A percentile compares a stretch with the other conserved stretches of the same genome.
phyloP scores from a whole-genome alignment of 192 early-diverging fungal genomes.

The Endogone sp. region DNA sequence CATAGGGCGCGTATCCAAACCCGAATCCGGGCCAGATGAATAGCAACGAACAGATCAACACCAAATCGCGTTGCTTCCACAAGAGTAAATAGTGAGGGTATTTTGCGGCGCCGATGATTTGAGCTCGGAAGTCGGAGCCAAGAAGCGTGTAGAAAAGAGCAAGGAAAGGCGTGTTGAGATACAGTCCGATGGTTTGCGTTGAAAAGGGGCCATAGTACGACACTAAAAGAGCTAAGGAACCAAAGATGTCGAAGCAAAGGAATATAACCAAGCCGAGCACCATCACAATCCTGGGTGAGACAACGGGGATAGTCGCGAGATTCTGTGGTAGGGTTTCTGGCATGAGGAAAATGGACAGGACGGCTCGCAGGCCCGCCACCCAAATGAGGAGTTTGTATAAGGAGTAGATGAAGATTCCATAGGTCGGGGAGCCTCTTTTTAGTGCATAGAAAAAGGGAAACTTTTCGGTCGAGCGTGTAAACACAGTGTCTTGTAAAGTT shows the following conservation, averaged over 20 bases:
- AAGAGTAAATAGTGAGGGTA: neutral
- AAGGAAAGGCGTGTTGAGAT: slow-evolving; percentile 8
- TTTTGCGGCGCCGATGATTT: slow-evolving; percentile 7
- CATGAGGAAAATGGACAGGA: neutral
- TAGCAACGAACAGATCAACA: slow-evolving; percentile 2
- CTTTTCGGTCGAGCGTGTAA: too few species aligned
- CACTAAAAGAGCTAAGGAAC: slow-evolving; percentile 2
- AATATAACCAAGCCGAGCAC: slow-evolving; percentile 9
- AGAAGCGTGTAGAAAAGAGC: slow-evolving; percentile 3
- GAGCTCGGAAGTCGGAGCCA: slow-evolving; percentile 1
- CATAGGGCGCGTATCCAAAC: slow-evolving; percentile 2
- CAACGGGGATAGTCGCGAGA: neutral
- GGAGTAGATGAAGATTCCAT: neutral
- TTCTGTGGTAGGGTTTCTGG: slow-evolving; percentile 2
- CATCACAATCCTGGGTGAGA: slow-evolving; percentile 5
- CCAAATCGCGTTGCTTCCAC: slow-evolving; percentile 5
- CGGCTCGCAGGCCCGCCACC: neutral
- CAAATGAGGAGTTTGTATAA: slow-evolving; percentile 1
- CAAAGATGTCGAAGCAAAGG: slow-evolving; percentile 6
- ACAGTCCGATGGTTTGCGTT: neutral
- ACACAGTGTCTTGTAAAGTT: neutral
- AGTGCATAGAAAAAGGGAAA: neutral
- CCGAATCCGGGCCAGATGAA: slow-evolving; percentile 10
- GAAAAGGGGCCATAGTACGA: slow-evolving; percentile 12
- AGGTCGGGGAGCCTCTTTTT: neutral